Percentiles rank a stretch among this genome's conserved stretches.
Evolutionary conservation across 2,329 filamentous ascomycete species (phyloP).

Genomic region (Botrytis elliptica): DNA sequence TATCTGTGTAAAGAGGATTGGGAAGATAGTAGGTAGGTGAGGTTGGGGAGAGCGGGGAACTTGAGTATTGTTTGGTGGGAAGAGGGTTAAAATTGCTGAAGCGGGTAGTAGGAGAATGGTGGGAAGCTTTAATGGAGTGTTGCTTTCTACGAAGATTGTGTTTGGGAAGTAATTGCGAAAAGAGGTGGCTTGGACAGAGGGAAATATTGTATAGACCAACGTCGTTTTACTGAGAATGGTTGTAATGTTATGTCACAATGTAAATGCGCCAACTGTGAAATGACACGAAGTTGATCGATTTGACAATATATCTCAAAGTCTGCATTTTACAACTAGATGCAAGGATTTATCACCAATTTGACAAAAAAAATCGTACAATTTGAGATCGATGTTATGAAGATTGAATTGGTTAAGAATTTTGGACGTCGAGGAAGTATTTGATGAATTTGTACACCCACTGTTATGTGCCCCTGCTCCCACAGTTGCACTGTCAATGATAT

Average conservation of each 20-base stretch:
- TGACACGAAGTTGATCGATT: not conserved
- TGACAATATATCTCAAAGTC: not conserved
- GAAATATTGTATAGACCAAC: not conserved
- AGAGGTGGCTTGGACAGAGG: not conserved
- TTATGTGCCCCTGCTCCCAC: not conserved
- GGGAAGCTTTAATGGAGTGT: not conserved
- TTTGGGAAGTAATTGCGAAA: not conserved
- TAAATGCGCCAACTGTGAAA: not conserved
- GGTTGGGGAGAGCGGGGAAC: not conserved
- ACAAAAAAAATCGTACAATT: not conserved
- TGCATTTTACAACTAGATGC: not conserved
- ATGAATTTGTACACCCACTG: not conserved
- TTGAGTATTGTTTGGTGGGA: not conserved
- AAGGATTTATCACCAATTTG: not conserved
- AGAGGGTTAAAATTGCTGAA: not conserved
- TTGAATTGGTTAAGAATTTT: not conserved
- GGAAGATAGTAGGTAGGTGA: not conserved
- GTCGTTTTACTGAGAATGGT: not conserved
- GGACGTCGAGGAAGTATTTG: not conserved
- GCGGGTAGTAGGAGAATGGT: not conserved
- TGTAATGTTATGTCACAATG: not conserved
- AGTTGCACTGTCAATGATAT: constrained; percentile 17
- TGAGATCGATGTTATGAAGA: not conserved
- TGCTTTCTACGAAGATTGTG: not conserved
- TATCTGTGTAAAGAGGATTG: not conserved